Conservation (phyloP, 1,284 basidiomycete species). For the Spongispora temasekensis region DNA sequence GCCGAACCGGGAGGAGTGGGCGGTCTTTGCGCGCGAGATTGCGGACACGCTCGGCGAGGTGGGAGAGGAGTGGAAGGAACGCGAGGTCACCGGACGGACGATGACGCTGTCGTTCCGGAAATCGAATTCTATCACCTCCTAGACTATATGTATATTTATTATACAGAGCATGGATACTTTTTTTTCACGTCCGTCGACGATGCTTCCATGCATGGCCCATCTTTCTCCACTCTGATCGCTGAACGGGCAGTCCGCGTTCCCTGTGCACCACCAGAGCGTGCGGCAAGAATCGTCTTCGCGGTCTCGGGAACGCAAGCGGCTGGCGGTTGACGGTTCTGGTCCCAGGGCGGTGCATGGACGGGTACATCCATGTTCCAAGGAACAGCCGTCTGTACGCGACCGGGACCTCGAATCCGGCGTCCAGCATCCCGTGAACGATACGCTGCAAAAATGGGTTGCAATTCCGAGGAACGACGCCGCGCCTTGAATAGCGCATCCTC, state of each 20-base stretch:
- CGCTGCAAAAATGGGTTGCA: slow-evolving; percentile 46
- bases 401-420: slow-evolving; percentile 49
- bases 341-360: slow-evolving; percentile 16
- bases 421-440: slow-evolving; percentile 48
- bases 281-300: slow-evolving; percentile 21
- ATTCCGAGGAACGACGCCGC: slow-evolving; percentile 22
- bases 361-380: slow-evolving; percentile 38
- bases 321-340: slow-evolving; percentile 16
- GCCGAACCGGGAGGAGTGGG: slow-evolving; percentile 39
- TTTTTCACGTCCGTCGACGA: slow-evolving; percentile 24
- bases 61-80: slow-evolving; percentile 52
- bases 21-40: slow-evolving; percentile 43
- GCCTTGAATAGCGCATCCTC: slow-evolving; percentile 27
- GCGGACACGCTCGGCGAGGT: slow-evolving; percentile 45
- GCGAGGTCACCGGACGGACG: slow-evolving; percentile 40
- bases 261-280: slow-evolving; percentile 38
- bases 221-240: slow-evolving; percentile 27
- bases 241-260: slow-evolving; percentile 43
- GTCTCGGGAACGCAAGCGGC: slow-evolving; percentile 38
- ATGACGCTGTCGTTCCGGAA: slow-evolving; percentile 46
- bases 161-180: too few relatives aligned
- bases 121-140: too few relatives aligned
- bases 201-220: slow-evolving; percentile 17
- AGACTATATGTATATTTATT: too few relatives aligned
- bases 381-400: slow-evolving; percentile 46